Base-by-base conservation (phyloP, 164 flowering plant species). In the Santalum album region DNA sequence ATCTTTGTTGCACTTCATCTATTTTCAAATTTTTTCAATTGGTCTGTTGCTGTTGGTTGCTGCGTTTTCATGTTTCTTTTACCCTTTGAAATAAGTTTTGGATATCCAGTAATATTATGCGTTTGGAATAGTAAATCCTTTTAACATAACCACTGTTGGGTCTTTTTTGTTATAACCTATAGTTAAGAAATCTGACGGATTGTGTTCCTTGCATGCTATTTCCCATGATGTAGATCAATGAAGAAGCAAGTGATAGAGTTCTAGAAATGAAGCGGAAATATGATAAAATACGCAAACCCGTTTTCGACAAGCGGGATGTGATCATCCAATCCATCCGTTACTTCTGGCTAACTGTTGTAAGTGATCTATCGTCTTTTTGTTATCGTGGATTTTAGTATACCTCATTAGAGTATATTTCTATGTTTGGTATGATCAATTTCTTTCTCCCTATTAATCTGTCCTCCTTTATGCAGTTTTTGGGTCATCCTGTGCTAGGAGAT, bases 401-500 rank as follows among this genome's bases (percentile, higher is more conserved):
- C 0, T 38, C 17, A 11, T 3, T 38, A 1, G 14, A n/a, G n/a
- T n/a, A n/a, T n/a, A n/a, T 4, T 1, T 15, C 3, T 38, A 11
- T 11, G 3, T 9, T 38, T 9, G 14, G 17, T 38, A 38, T 38
- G 42, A 38, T 10, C 15, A 9, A 3, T 9, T 15, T 9, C 17
- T 38, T 0, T 38, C 42, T 15, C 17, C 16, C 42, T 2, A 38
- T 38, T 38, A 15, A 38, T 16, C 42, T 15, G 42, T 15, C 14
- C 6, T 49, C n/a, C 7, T 59, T 25, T 58, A 6, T 79, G 70
- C 81, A 90, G 98, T 83, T 90, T 65, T 25, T 83, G 55, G 86
- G 95, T 66, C 98, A 90, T 66, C 98, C 98, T 63, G 84, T 76
- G 55, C 80, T 90, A 36, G 62, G 77, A 60, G 82, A 74, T 24